Conservation (phyloP, 1,284 basidiomycete genomes). For the Austropuccinia psidii region DNA sequence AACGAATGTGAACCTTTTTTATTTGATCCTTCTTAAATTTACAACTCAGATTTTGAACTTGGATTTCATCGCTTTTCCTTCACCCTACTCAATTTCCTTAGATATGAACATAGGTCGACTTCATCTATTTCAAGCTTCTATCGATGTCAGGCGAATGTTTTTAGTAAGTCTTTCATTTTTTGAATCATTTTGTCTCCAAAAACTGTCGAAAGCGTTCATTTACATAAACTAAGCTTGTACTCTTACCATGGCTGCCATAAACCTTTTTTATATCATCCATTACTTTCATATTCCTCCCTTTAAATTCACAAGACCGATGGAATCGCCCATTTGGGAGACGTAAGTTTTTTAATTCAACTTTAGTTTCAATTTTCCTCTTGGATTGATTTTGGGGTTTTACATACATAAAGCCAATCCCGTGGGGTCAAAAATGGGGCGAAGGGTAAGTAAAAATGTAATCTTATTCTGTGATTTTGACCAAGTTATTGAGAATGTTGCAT, state of each 20-base stretch:
- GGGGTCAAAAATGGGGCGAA: conserved; percentile 27
- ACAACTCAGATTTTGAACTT: not conserved
- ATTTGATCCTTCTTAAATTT: not conserved
- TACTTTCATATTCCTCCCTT: not conserved
- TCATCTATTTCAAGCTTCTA: conserved; percentile 26
- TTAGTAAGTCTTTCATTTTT: not conserved
- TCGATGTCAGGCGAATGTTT: conserved; percentile 27
- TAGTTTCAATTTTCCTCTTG: not conserved
- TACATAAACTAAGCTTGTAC: no score
- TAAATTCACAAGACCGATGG: conserved; percentile 15
- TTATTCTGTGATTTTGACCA: not conserved
- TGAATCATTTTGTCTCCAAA: not conserved
- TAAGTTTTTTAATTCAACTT: not conserved
- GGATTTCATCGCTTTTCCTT: not conserved
- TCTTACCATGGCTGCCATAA: no score
- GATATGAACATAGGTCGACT: conserved; percentile 15
- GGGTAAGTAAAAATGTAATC: not conserved
- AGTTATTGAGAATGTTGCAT: not conserved
- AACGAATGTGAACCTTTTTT: conserved; percentile 19
- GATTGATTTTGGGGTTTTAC: not conserved
- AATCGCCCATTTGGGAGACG: conserved; percentile 16
- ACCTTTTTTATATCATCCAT: no score
- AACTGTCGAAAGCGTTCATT: no score
- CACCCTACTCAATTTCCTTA: not conserved
- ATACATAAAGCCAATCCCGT: conserved; percentile 11